Base-by-base conservation (phyloP, 164 flowering plant genomes). In the Nelumbo lutea region DNA sequence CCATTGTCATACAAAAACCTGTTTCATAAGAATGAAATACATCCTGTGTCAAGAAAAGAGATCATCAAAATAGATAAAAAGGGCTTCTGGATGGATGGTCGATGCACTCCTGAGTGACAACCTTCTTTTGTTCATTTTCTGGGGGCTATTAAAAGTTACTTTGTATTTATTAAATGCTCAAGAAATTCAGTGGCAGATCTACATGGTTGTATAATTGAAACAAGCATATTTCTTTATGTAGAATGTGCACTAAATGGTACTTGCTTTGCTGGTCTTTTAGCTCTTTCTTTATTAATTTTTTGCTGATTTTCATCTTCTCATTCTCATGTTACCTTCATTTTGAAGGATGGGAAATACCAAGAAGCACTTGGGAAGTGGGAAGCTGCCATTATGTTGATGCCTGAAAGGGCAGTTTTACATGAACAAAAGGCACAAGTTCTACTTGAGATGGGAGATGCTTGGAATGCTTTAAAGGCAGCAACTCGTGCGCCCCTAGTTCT, bases 361-460 rank as follows among this genome's bases (percentile, higher is more conserved):
- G 95, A 90, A 77, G 96, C 98, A 50, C 88, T 93, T 62, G 89
- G 88, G 60, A 93, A 89, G 77, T 93, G 98, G 98, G 98, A 93
- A 78, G 75, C 93, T 75, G 90, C 98, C 55, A 84, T 93, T 69
- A 88, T 81, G 52, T 77, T 93, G 80, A 73, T 71, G 80, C 98
- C 98, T 41, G 90, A 86, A 61, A 80, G 64, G 68, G 87, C 95
- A 59, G 78, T 84, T 63, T 62, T 93, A 62, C 93, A 93, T 73
- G 98, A 93, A 72, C 96, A 93, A 65, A 93, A 93, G 81, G 98
- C 98, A 52, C 98, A 93, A 79, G 27, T 27, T 27, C 27, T 27
- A 53, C 92, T 93, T 68, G 98, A 93, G 80, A 70, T 90, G 58
- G 98, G 95, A 64, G 92, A 93, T 72, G 80, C 93, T 58, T 93